Evolutionary conservation across 139 green algal genomes (phyloP).

Genomic region (Spirogloea muscicola): DNA sequence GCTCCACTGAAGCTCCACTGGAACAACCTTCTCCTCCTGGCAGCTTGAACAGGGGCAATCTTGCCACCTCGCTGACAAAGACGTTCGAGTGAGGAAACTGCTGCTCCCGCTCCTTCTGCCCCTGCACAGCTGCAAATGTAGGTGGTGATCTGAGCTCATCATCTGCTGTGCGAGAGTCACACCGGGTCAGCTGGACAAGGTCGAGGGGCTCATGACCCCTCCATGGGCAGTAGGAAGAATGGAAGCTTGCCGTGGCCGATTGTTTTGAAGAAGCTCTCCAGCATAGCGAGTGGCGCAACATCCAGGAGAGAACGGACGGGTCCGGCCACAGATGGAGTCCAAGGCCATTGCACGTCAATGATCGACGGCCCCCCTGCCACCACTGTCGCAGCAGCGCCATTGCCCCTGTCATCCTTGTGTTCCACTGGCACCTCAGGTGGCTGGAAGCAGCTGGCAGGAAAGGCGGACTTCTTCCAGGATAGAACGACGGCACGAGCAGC

Average conservation of each 20-base stretch:
- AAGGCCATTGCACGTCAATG: neutral
- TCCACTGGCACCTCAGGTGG: neutral
- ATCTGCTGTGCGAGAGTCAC: neutral
- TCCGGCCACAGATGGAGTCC: conserved; percentile 8
- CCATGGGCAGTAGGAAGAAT: no score
- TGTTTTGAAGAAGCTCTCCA: neutral
- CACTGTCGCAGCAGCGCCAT: neutral
- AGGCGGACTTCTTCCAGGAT: conserved; percentile 7
- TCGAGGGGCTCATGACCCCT: neutral
- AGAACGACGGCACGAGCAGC: neutral
- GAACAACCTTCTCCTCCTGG: neutral
- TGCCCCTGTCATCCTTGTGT: neutral
- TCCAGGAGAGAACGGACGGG: conserved; percentile 13
- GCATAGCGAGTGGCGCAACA: neutral
- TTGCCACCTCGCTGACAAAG: neutral
- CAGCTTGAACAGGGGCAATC: neutral
- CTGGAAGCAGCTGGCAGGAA: conserved; percentile 14
- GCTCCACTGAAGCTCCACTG: neutral
- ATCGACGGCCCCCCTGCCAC: no score
- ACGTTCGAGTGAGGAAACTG: neutral
- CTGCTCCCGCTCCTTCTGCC: neutral
- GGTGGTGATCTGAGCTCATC: no score
- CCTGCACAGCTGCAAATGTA: neutral
- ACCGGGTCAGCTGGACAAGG: neutral
- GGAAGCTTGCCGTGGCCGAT: neutral